Conservation (phyloP, 2,329 filamentous ascomycete genomes). For the Sphaerulina populicola region DNA sequence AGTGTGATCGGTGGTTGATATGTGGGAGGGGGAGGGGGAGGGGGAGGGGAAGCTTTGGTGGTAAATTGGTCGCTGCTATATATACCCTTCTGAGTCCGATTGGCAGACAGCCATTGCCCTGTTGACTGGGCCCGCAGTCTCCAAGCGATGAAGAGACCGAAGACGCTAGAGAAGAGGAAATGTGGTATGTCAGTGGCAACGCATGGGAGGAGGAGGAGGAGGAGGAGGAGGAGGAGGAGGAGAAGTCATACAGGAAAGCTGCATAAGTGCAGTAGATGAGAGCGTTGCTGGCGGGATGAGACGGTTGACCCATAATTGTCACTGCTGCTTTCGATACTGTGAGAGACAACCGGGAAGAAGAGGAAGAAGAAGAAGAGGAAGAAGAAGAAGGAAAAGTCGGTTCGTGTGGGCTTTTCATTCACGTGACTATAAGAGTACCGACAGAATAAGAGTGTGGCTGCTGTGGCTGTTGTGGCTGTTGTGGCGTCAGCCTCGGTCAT, state of each 20-base stretch:
- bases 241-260: conserved; percentile 57
- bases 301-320: conserved; percentile 68
- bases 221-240: background rate
- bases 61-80: conserved; percentile 40
- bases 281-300: conserved; percentile 69
- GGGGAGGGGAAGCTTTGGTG: background rate
- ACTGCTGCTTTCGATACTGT: background rate
- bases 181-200: conserved; percentile 30
- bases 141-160: conserved; percentile 54
- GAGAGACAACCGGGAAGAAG: background rate
- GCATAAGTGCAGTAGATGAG: conserved; percentile 74
- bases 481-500: background rate
- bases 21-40: background rate
- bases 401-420: background rate
- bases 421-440: too few relatives aligned
- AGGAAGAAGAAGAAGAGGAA: background rate
- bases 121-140: conserved; percentile 55
- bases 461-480: too few relatives aligned
- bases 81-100: conserved; percentile 76
- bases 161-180: conserved; percentile 41
- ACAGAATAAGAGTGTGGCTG: too few relatives aligned
- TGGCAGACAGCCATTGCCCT: conserved; percentile 64
- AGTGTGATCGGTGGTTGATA: background rate
- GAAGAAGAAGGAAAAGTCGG: background rate
- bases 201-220: background rate